A percentile compares a stretch with the other conserved stretches of the same genome.
These are phyloP conservation scores for Metarhizium guizhouense DNA, from an alignment of 2,329 filamentous ascomycete species.

Conservation along the genomic window DNA sequence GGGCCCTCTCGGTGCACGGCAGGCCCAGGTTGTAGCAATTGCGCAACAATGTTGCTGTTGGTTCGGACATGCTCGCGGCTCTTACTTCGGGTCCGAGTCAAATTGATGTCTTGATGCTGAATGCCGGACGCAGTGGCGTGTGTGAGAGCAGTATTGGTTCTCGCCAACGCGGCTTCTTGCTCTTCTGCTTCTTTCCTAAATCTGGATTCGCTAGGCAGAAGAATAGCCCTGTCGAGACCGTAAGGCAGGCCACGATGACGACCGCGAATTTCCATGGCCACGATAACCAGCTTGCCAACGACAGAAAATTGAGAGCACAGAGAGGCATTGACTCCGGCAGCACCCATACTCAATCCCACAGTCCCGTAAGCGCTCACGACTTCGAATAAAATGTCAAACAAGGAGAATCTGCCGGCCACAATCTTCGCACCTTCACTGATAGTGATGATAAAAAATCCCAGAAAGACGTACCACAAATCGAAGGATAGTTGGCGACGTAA, in stretches of 20 bases:
- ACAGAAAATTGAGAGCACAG: slow-evolving; percentile 75
- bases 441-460: slow-evolving; percentile 85
- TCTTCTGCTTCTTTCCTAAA: slow-evolving; percentile 44
- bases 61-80: slow-evolving; percentile 27
- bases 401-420: slow-evolving; percentile 51
- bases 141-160: slow-evolving; percentile 27
- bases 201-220: slow-evolving; percentile 48
- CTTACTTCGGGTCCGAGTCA: slow-evolving; percentile 25
- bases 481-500: slow-evolving; percentile 90
- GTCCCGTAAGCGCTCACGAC: slow-evolving; percentile 89
- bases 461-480: slow-evolving; percentile 93
- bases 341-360: slow-evolving; percentile 83
- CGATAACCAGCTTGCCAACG: slow-evolving; percentile 60
- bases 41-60: slow-evolving; percentile 34
- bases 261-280: slow-evolving; percentile 62
- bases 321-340: slow-evolving; percentile 63
- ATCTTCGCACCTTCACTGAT: slow-evolving; percentile 76
- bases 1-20: slow-evolving; percentile 21
- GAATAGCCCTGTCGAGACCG: slow-evolving; percentile 52
- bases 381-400: slow-evolving; percentile 72
- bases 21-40: slow-evolving; percentile 41
- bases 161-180: slow-evolving; percentile 29
- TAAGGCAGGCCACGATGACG: slow-evolving; percentile 61
- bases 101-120: slow-evolving; percentile 19
- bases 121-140: slow-evolving; percentile 20